Percentiles rank a stretch among this genome's conserved stretches.
phyloP scores from a whole-genome alignment of 805 yeast genomes.

The Kregervanrija fluxuum region DNA sequence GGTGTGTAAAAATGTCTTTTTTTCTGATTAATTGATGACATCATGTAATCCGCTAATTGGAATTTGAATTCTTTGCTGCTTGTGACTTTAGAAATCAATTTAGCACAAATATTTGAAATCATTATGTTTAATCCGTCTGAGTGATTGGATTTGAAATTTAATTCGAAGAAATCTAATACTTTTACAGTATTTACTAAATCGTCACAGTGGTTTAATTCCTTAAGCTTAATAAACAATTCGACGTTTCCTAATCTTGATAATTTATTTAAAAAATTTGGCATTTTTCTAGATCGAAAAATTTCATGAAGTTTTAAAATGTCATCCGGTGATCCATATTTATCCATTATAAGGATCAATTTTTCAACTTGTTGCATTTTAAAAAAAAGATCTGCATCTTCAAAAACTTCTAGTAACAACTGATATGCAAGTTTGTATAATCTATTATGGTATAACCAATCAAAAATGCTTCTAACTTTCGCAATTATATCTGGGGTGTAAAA shows the following conservation, averaged over 20 bases:
- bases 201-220: not conserved
- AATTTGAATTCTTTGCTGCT: too few species aligned
- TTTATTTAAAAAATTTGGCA: constrained; percentile 8
- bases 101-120: too few species aligned
- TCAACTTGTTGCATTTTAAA: constrained; percentile 11
- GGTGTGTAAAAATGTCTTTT: too few species aligned
- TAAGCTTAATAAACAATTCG: constrained; percentile 2
- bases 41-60: too few species aligned
- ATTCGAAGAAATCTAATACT: too few species aligned
- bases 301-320: constrained; percentile 14
- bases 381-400: constrained; percentile 6
- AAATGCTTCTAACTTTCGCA: constrained; percentile 10
- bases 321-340: constrained; percentile 14
- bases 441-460: constrained; percentile 18
- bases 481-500: constrained; percentile 6
- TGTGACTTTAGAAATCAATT: too few species aligned
- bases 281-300: constrained; percentile 8
- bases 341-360: constrained; percentile 15
- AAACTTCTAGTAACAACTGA: constrained; percentile 4
- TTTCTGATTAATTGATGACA: too few species aligned
- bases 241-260: constrained; percentile 2
- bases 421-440: constrained; percentile 10
- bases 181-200: too few species aligned
- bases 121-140: too few species aligned
- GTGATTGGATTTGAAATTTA: too few species aligned